These are phyloP conservation scores for Malus hybrid DNA, from an alignment of 331 rosid species.

Conservation along the genomic window DNA sequence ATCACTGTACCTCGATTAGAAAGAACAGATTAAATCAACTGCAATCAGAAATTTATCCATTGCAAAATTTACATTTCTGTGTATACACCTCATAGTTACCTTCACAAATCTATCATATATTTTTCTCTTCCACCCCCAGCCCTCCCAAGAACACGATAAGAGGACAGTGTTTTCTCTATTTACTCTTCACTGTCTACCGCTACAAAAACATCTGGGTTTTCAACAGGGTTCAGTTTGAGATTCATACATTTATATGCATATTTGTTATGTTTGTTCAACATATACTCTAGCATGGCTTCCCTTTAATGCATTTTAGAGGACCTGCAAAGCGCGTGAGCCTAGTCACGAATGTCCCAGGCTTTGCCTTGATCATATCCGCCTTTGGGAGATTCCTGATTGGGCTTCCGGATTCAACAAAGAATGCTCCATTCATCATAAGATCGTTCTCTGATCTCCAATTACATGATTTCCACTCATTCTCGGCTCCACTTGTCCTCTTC, in stretches of 20 bases:
- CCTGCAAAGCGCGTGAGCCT: slow-evolving; percentile 42
- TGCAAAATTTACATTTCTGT: not conserved
- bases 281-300: slow-evolving; percentile 25
- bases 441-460: slow-evolving; percentile 47
- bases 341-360: slow-evolving; percentile 27
- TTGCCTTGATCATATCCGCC: slow-evolving; percentile 13
- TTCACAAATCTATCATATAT: not conserved
- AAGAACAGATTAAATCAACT: not conserved
- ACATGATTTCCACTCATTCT: slow-evolving; percentile 34
- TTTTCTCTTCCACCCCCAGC: not conserved
- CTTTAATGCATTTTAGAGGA: slow-evolving; percentile 23
- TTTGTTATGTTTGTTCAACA: not conserved
- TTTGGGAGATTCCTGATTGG: slow-evolving; percentile 1
- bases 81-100: no score
- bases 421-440: slow-evolving; percentile 47
- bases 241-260: not conserved
- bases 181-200: not conserved
- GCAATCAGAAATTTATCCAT: not conserved
- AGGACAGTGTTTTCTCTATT: not conserved
- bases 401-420: slow-evolving; percentile 39
- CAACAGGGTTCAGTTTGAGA: slow-evolving; percentile 7
- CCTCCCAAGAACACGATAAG: no score
- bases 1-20: not conserved
- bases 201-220: slow-evolving; percentile 8
- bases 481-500: slow-evolving; percentile 32